Percentiles rank a stretch among this genome's conserved stretches.
These are phyloP conservation scores for Cyclotella sp. DNA, from an alignment of 108 stramenopile genomes.

Conservation along the genomic window DNA sequence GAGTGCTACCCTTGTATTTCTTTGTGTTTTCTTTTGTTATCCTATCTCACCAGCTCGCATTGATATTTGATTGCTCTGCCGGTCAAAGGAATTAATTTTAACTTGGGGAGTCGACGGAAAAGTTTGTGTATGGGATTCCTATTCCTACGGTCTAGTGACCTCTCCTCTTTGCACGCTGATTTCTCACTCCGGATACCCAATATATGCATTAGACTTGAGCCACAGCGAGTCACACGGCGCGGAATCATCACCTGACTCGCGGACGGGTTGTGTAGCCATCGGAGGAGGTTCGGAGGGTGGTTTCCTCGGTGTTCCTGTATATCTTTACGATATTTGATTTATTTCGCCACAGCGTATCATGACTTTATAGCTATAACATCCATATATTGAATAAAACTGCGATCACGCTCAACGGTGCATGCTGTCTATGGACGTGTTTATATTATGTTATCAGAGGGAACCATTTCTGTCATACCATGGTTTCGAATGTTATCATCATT, in stretches of 20 bases:
- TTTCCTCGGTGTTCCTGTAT: constrained; percentile 74
- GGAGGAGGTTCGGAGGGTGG: constrained; percentile 69
- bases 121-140: constrained; percentile 82
- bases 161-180: constrained; percentile 78
- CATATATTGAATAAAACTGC: too few relatives aligned
- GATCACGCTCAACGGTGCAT: too few relatives aligned
- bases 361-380: too few relatives aligned
- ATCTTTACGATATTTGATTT: constrained; percentile 54
- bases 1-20: neutral
- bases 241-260: neutral
- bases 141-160: constrained; percentile 57
- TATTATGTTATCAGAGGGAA: too few relatives aligned
- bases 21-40: too few relatives aligned
- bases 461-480: constrained; percentile 6
- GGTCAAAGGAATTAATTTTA: constrained; percentile 63
- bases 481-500: neutral
- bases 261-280: constrained; percentile 43
- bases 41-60: neutral
- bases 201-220: constrained; percentile 71
- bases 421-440: too few relatives aligned
- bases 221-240: constrained; percentile 11
- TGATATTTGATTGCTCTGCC: neutral
- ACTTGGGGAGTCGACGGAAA: constrained; percentile 90
- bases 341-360: too few relatives aligned
- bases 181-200: constrained; percentile 66